Conservation (phyloP, 495 filamentous ascomycete genomes). For the Tuber brumale region DNA sequence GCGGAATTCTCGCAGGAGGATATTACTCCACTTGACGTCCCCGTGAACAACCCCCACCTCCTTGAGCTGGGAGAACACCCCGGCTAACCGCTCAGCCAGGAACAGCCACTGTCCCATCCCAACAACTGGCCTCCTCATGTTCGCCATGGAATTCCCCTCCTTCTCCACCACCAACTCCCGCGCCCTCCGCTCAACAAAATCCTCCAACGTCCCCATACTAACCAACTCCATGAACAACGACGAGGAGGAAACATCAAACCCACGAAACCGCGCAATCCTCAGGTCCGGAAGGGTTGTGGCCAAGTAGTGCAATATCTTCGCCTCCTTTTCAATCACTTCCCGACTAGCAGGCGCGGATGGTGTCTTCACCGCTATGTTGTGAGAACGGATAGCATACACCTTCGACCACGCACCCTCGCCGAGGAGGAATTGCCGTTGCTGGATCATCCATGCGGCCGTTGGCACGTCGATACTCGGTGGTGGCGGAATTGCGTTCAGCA, state of each 20-base stretch:
- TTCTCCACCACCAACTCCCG: neutral
- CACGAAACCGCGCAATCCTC: conserved; percentile 27
- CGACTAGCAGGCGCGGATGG: conserved; percentile 12
- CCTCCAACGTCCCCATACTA: conserved; percentile 22
- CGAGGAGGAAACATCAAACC: conserved; percentile 24
- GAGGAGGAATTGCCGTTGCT: conserved; percentile 13
- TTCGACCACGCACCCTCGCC: conserved; percentile 36
- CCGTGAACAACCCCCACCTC: conserved; percentile 32
- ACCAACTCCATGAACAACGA: conserved; percentile 22
- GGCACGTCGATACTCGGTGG: neutral
- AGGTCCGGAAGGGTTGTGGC: neutral
- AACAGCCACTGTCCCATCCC: conserved; percentile 36
- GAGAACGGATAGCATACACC: conserved; percentile 11
- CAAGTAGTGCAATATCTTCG: conserved; percentile 32
- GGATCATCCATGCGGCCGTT: neutral
- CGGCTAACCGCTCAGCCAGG: conserved; percentile 23
- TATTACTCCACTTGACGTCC: conserved; percentile 39
- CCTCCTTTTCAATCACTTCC: conserved; percentile 26
- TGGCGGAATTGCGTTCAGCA: neutral
- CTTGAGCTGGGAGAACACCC: conserved; percentile 27
- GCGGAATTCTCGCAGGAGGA: conserved; percentile 25
- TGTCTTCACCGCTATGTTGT: conserved; percentile 30
- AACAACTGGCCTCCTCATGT: conserved; percentile 20
- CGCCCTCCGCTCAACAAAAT: neutral
- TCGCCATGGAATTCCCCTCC: neutral